A percentile compares a stretch with the other conserved stretches of the same genome.
These are phyloP conservation scores for Phytophthora multivora DNA, from an alignment of 352 stramenopile genomes.

Conservation along the genomic window DNA sequence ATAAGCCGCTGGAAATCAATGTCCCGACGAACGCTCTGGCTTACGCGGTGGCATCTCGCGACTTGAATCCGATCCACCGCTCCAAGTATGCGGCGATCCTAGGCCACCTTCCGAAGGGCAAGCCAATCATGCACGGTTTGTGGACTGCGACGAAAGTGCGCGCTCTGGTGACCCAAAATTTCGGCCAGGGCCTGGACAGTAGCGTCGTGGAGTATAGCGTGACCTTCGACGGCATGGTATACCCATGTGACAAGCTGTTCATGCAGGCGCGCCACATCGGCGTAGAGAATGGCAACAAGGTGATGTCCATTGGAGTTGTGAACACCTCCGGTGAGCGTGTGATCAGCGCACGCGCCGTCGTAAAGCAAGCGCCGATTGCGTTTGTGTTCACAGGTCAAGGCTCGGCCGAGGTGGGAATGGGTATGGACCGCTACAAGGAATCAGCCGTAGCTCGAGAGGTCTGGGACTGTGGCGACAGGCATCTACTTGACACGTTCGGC, in stretches of 20 bases:
- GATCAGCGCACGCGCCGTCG: slow-evolving; percentile 65
- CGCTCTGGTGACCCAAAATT: slow-evolving; percentile 58
- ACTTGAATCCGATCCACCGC: slow-evolving; percentile 89
- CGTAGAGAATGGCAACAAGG: slow-evolving; percentile 62
- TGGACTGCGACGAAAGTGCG: slow-evolving; percentile 89
- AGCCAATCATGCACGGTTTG: slow-evolving; percentile 89
- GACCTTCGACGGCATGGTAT: slow-evolving; percentile 90
- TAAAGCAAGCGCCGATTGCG: slow-evolving; percentile 71
- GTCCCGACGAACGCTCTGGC: slow-evolving; percentile 64
- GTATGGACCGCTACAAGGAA: slow-evolving; percentile 88
- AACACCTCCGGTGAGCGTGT: slow-evolving; percentile 77
- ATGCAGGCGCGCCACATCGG: slow-evolving; percentile 80
- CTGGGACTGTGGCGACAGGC: slow-evolving; percentile 80
- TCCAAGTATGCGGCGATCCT: slow-evolving; percentile 78
- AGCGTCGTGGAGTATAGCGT: slow-evolving; percentile 77
- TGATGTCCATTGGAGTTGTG: slow-evolving; percentile 78
- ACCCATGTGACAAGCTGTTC: slow-evolving; percentile 79
- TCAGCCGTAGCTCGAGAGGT: slow-evolving; percentile 72
- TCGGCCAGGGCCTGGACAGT: slow-evolving; percentile 58
- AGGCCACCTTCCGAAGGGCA: slow-evolving; percentile 67
- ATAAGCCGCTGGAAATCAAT: slow-evolving; percentile 67
- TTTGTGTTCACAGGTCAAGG: slow-evolving; percentile 91
- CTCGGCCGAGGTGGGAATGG: slow-evolving; percentile 83
- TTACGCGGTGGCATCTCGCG: slow-evolving; percentile 82
- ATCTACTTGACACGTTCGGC: slow-evolving; percentile 77